Conservation (phyloP, 192 early-diverging fungal species). For the Gonapodya prolifera region DNA sequence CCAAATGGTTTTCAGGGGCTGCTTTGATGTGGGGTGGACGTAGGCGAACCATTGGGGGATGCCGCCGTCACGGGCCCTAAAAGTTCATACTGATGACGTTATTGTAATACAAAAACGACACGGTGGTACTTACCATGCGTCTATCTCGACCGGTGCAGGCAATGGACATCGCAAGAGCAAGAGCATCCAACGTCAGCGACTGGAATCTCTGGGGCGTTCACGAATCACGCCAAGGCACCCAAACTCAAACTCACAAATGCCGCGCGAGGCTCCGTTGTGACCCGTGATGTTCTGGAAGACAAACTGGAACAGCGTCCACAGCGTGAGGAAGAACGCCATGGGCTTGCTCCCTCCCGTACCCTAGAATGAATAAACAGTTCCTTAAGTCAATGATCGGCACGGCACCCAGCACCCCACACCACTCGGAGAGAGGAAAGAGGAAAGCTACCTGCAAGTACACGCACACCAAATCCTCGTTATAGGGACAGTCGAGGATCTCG, state of each 20-base stretch:
- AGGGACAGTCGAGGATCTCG: not conserved
- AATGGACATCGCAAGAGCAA: not conserved
- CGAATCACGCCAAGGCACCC: no score
- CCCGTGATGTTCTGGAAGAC: not conserved
- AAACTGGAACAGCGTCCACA: not conserved
- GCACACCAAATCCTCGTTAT: not conserved
- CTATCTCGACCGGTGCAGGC: not conserved
- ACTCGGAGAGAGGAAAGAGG: no score
- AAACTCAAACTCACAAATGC: not conserved
- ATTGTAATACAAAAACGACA: not conserved
- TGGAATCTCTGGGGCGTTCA: no score
- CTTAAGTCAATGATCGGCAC: not conserved
- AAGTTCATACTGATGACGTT: not conserved
- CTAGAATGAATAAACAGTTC: not conserved
- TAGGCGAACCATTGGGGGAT: constrained; percentile 24
- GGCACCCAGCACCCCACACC: no score
- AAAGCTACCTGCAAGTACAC: not conserved
- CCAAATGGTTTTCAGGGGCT: constrained; percentile 31
- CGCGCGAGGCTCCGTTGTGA: not conserved
- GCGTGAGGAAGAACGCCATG: not conserved
- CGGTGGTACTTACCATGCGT: constrained; percentile 16
- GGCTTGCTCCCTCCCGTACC: not conserved
- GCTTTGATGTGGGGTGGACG: constrained; percentile 16
- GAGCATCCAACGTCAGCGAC: not conserved
- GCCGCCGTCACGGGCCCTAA: constrained; percentile 26